phyloP scores from a whole-genome alignment of 202 grass and related monocot species.

The Schoenoplectus tabernaemontani region DNA sequence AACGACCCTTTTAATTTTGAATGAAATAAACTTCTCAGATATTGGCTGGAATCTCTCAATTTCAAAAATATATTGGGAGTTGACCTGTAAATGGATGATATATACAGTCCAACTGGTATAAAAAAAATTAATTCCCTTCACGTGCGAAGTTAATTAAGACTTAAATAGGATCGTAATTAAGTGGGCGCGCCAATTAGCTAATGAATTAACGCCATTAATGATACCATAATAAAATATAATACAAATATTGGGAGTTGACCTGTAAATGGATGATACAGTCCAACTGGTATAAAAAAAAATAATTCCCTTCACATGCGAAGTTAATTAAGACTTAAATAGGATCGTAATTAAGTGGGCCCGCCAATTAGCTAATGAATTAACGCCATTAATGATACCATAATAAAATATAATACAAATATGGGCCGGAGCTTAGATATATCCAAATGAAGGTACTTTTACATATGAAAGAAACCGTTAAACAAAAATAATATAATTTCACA shows the following conservation, averaged over 20 bases:
- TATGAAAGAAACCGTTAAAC: too few species aligned
- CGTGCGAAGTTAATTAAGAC: neutral
- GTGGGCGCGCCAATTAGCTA: neutral
- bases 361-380: neutral
- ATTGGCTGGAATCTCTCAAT: neutral
- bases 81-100: neutral
- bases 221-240: neutral
- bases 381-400: neutral
- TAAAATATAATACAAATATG: neutral
- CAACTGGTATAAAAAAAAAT: neutral
- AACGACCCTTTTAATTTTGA: neutral
- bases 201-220: neutral
- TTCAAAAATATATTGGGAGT: neutral
- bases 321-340: neutral
- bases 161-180: neutral
- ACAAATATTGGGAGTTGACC: neutral
- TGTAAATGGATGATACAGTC: neutral
- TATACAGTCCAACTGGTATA: neutral
- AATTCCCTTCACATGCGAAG: neutral
- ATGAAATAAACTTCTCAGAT: neutral
- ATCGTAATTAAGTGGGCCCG: too few species aligned
- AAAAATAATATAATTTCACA: too few species aligned
- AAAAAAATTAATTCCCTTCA: neutral
- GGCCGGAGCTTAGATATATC: too few species aligned
- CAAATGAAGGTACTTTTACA: too few species aligned